A percentile compares a stretch with the other conserved stretches of the same genome.
Evolutionary conservation across 192 early-diverging fungal species (phyloP).

Genomic region (Rhizophagus clarus): DNA sequence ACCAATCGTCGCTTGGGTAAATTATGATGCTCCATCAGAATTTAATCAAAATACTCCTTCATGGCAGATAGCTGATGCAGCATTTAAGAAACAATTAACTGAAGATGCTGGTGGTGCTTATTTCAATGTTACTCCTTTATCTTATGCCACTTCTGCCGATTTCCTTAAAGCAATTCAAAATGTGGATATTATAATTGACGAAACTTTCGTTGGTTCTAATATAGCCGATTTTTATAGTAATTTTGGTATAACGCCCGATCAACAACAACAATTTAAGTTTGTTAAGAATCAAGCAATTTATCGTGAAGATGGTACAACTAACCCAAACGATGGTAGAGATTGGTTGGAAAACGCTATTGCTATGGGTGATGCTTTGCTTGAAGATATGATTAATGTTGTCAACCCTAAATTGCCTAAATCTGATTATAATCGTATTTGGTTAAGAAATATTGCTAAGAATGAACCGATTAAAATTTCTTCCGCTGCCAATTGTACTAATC

Average conservation of each 20-base stretch:
- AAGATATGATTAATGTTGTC: slow-evolving; percentile 68
- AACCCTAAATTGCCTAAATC: slow-evolving; percentile 57
- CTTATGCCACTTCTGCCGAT: slow-evolving; percentile 42
- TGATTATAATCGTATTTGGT: slow-evolving; percentile 60
- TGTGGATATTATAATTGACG: slow-evolving; percentile 73
- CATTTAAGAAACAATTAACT: slow-evolving; percentile 62
- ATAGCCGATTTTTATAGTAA: slow-evolving; percentile 55
- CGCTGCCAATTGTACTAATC: slow-evolving; percentile 57
- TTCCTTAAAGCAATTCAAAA: slow-evolving; percentile 57
- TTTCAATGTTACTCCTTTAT: slow-evolving; percentile 44
- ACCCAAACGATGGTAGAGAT: slow-evolving; percentile 61
- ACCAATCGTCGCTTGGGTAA: slow-evolving; percentile 66
- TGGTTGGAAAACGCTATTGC: slow-evolving; percentile 72
- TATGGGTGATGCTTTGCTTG: slow-evolving; percentile 69
- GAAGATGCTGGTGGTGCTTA: slow-evolving; percentile 68
- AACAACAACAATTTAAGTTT: slow-evolving; percentile 58
- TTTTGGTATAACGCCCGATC: slow-evolving; percentile 51
- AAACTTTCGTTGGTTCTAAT: slow-evolving; percentile 55
- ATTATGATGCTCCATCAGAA: slow-evolving; percentile 54
- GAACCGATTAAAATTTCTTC: slow-evolving; percentile 53
- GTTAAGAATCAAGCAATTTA: slow-evolving; percentile 61
- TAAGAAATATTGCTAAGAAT: slow-evolving; percentile 67
- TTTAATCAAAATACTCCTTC: slow-evolving; percentile 73
- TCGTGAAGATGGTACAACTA: slow-evolving; percentile 70
- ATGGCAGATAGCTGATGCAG: slow-evolving; percentile 58